phyloP scores from a whole-genome alignment of 1,139 yeast species.

The Magnusiomyces suaveolens region DNA sequence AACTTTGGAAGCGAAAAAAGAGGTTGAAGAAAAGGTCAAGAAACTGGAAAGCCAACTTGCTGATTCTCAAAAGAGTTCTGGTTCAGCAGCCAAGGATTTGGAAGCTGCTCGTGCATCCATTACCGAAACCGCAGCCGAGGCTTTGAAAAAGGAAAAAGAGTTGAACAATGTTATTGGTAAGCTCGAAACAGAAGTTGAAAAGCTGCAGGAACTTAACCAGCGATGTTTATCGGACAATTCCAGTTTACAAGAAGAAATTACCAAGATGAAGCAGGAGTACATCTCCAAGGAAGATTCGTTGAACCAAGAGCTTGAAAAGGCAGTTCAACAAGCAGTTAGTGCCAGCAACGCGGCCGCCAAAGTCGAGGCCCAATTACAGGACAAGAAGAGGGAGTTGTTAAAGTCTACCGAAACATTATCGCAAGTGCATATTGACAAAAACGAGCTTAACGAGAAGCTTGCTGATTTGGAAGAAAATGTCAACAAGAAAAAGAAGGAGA shows the following conservation, averaged over 20 bases:
- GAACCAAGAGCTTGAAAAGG: conserved; percentile 11
- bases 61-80: background rate
- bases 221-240: conserved; percentile 9
- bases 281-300: conserved; percentile 12
- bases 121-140: conserved; percentile 5
- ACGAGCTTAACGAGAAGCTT: conserved; percentile 14
- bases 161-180: background rate
- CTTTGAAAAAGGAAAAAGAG: conserved; percentile 1
- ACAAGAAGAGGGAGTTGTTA: conserved; percentile 12
- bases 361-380: conserved; percentile 12
- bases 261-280: conserved; percentile 6
- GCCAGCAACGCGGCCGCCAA: conserved; percentile 12
- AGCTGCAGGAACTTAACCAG: conserved; percentile 8
- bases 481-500: conserved; percentile 6
- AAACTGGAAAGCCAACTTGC: conserved; percentile 5
- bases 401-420: conserved; percentile 15
- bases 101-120: conserved; percentile 1
- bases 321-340: conserved; percentile 14
- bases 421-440: conserved; percentile 13
- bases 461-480: conserved; percentile 12
- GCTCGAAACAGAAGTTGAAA: conserved; percentile 6
- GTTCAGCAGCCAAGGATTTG: background rate
- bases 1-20: background rate
- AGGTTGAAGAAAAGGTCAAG: conserved; percentile 9
- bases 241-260: conserved; percentile 10